Conservation (phyloP, 805 yeast species). For the Ogataea populi-albae region DNA sequence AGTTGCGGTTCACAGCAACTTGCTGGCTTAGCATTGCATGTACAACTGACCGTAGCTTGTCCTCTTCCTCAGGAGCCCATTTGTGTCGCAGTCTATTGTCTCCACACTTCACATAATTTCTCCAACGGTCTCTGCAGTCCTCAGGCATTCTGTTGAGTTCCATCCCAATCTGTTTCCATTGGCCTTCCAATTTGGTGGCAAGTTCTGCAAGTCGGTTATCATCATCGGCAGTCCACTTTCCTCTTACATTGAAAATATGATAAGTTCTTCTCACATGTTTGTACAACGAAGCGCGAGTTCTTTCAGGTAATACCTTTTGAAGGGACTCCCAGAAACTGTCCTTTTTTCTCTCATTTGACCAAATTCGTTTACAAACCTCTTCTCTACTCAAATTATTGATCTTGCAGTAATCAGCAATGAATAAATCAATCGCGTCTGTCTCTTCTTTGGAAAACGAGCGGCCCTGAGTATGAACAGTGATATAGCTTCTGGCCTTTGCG, state of each 20-base stretch:
- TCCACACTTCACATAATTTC: slow-evolving; percentile 94
- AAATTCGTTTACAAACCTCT: slow-evolving; percentile 77
- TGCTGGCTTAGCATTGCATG: slow-evolving; percentile 43
- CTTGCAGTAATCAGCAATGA: slow-evolving; percentile 64
- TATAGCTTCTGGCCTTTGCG: slow-evolving; percentile 38
- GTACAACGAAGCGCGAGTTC: slow-evolving; percentile 87
- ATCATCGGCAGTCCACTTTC: slow-evolving; percentile 85
- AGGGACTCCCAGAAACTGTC: slow-evolving; percentile 89
- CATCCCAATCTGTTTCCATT: slow-evolving; percentile 85
- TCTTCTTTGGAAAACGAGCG: slow-evolving; percentile 61
- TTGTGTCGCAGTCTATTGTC: slow-evolving; percentile 67
- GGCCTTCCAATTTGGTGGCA: slow-evolving; percentile 68
- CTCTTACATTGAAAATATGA: slow-evolving; percentile 83
- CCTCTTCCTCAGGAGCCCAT: slow-evolving; percentile 85
- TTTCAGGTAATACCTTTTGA: slow-evolving; percentile 73
- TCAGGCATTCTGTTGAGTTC: slow-evolving; percentile 92
- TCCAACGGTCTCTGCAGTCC: slow-evolving; percentile 95
- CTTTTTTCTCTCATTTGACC: slow-evolving; percentile 81
- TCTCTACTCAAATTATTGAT: slow-evolving; percentile 60
- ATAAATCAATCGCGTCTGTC: slow-evolving; percentile 65
- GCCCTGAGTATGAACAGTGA: slow-evolving; percentile 24
- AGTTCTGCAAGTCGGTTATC: slow-evolving; percentile 64
- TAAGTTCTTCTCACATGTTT: slow-evolving; percentile 90
- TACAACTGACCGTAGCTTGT: slow-evolving; percentile 53
- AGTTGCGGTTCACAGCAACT: slow-evolving; percentile 21